Conservation (phyloP, 2,329 filamentous ascomycete genomes). For the Sclerotinia subarctica region DNA sequence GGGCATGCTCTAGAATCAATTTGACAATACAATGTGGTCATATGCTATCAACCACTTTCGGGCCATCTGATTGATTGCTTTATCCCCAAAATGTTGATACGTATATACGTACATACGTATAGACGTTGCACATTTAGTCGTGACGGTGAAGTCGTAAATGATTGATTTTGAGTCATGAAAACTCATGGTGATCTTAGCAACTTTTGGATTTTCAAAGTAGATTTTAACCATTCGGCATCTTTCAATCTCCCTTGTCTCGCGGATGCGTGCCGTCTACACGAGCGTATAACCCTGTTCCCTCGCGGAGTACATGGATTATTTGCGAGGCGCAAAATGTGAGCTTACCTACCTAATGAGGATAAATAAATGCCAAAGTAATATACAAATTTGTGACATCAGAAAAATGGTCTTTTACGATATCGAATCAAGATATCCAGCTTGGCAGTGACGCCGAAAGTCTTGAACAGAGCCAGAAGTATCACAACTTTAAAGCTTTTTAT, state of each 20-base stretch:
- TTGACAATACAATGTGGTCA: no score
- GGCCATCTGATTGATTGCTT: not conserved
- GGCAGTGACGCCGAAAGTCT: no score
- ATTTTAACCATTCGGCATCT: constrained; percentile 17
- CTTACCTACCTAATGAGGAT: no score
- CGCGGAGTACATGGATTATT: not conserved
- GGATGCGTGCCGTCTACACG: constrained; percentile 16
- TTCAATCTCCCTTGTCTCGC: constrained; percentile 22
- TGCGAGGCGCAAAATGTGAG: not conserved
- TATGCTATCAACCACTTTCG: not conserved
- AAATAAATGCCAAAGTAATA: not conserved
- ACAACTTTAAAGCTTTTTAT: no score
- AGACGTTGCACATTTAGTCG: not conserved
- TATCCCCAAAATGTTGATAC: not conserved
- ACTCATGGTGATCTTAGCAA: not conserved
- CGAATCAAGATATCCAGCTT: no score
- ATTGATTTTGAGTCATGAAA: not conserved
- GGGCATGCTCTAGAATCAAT: no score
- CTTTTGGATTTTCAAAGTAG: not conserved
- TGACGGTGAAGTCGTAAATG: not conserved
- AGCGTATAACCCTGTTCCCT: constrained; percentile 19
- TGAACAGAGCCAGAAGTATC: no score
- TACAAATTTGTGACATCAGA: not conserved
- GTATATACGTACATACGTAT: not conserved
- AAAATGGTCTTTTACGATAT: no score